A percentile compares a stretch with the other conserved stretches of the same genome.
phyloP scores from a whole-genome alignment of 2,329 filamentous ascomycete genomes.

The Rhynchosporium agropyri region DNA sequence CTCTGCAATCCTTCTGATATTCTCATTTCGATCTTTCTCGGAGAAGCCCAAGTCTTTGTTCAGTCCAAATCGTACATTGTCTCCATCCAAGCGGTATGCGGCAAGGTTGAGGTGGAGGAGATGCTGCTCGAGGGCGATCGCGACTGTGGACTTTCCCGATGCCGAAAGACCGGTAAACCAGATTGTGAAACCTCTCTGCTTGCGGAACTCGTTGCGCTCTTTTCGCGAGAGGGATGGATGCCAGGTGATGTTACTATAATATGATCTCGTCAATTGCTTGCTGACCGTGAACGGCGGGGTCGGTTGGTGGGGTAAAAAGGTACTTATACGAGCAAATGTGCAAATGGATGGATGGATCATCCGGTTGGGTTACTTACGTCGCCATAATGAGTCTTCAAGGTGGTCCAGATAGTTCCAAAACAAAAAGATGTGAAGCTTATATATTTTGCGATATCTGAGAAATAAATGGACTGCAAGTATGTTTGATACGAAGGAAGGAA shows the following conservation, averaged over 20 bases:
- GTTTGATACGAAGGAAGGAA: background rate
- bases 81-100: constrained; percentile 93
- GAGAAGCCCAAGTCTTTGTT: constrained; percentile 98
- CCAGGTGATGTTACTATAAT: constrained; percentile 82
- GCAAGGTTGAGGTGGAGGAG: constrained; percentile 81
- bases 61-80: constrained; percentile 97
- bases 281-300: constrained; percentile 29
- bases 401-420: too few species aligned
- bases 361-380: constrained; percentile 31
- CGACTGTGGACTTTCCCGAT: constrained; percentile 96
- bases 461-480: background rate
- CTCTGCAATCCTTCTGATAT: constrained; percentile 95
- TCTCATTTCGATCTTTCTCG: constrained; percentile 92
- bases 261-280: constrained; percentile 24
- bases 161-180: constrained; percentile 98
- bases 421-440: too few species aligned
- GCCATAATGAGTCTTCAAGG: constrained; percentile 28
- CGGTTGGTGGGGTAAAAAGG: constrained; percentile 35
- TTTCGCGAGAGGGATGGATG: constrained; percentile 74
- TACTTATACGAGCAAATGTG: background rate
- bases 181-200: constrained; percentile 89
- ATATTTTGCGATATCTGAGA: background rate
- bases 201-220: constrained; percentile 74
- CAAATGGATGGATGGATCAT: background rate
- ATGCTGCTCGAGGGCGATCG: constrained; percentile 95